Evolutionary conservation across 2,329 filamentous ascomycete species (phyloP), one percentile per base, ranked within the genome.

Genomic region (Fusarium sacchari): DNA sequence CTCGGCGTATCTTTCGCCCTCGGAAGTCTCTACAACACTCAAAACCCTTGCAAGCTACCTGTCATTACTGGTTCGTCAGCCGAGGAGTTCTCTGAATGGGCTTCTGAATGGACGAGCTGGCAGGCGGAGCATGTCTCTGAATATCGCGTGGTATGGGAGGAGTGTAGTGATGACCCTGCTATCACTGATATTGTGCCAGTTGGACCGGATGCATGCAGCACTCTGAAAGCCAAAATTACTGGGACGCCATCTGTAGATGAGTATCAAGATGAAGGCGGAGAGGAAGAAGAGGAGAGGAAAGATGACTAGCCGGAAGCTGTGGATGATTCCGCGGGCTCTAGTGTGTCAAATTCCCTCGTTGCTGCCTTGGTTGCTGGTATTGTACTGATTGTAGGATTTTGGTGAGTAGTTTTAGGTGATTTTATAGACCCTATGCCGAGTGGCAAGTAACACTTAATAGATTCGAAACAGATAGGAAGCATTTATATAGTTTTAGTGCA

Each of bases 191-290:
- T 47, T 55, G 40, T 34, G 4, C 63, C 46, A 2, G 58, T 65
- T 15, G 58, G 63, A 3, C 63, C 58, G 14, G 58, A 65, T 26
- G 62, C 18, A 18, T 71, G 68, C 7, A 70, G 60, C 30, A 52
- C 39, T 12, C 49, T 70, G 14, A 64, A 18, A 28, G 66, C 60
- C 5, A 36, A 24, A n/a, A 70, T 70, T 5, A 71, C 68, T 2
- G 66, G 56, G 10, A 39, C 44, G 15, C 15, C n/a, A 18, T 5
- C 22, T 34, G 17, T 10, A 18, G 10, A 18, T 12, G 37, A 36
- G 1, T 32, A 32, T 7, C 15, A 37, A 5, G 5, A 15, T 2
- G 20, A 49, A 5, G 36, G n/a, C 6, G 13, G 32, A 7, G 55
- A 59, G 5, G 12, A n/a, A 0, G 28, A 30, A 2, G 22, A n/a